Conservation (phyloP, 108 stramenopile genomes). For the Parietichytrium sp. region DNA sequence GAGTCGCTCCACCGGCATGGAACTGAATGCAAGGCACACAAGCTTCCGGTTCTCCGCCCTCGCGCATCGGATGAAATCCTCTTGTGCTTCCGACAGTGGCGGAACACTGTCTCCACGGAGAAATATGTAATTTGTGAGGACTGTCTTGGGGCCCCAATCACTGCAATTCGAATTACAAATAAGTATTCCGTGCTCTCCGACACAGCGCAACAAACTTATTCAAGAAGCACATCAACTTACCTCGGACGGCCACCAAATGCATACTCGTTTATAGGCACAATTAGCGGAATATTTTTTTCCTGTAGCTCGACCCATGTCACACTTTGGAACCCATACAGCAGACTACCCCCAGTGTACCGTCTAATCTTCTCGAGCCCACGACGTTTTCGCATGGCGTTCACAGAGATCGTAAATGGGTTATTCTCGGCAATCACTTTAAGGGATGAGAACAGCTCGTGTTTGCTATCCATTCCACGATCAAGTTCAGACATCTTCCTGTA, state of each 20-base stretch:
- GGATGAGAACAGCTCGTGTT: background rate
- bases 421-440: background rate
- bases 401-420: background rate
- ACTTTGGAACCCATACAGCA: background rate
- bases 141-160: slow-evolving; percentile 1
- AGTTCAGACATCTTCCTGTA: no score
- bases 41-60: background rate
- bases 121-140: slow-evolving; percentile 23
- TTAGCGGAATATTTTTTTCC: slow-evolving; percentile 36
- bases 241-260: slow-evolving; percentile 23
- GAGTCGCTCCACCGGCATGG: background rate
- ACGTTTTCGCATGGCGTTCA: background rate
- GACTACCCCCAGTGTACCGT: background rate
- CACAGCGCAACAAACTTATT: no score
- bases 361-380: background rate
- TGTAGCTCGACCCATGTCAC: slow-evolving; percentile 2
- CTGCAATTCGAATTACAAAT: no score
- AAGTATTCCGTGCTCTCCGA: no score
- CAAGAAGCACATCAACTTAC: no score
- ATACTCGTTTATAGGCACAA: background rate
- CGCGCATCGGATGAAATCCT: background rate
- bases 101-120: slow-evolving; percentile 6
- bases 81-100: background rate
- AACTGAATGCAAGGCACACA: background rate
- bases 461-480: background rate